These are phyloP conservation scores for Eremothecium sinecaudum DNA, from an alignment of 1,139 yeast genomes.

Conservation along the genomic window DNA sequence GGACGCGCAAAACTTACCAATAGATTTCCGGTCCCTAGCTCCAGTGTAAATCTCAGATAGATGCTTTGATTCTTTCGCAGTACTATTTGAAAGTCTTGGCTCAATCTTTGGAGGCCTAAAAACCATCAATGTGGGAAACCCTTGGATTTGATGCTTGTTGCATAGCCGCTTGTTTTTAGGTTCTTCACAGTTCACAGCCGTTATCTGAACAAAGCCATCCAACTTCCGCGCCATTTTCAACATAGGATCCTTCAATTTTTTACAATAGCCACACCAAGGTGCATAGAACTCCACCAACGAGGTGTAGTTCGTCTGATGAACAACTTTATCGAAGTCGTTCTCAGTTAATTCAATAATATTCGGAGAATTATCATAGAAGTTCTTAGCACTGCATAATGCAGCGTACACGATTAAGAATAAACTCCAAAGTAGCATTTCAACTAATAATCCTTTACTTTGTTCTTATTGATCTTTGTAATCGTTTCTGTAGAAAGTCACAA, in stretches of 20 bases:
- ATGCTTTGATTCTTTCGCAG: slow-evolving; percentile 32
- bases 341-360: slow-evolving; percentile 51
- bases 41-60: slow-evolving; percentile 63
- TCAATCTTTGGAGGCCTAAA: slow-evolving; percentile 71
- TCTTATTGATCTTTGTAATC: no score
- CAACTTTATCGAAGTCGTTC: slow-evolving; percentile 52
- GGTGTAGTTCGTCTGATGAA: slow-evolving; percentile 63
- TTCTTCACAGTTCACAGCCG: slow-evolving; percentile 79
- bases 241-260: slow-evolving; percentile 47
- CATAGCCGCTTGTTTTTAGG: slow-evolving; percentile 60
- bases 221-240: slow-evolving; percentile 55
- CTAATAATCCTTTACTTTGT: no score
- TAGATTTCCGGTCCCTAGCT: slow-evolving; percentile 49
- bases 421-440: no score
- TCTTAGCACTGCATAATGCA: no score
- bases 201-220: slow-evolving; percentile 50
- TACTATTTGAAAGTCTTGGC: slow-evolving; percentile 16
- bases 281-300: slow-evolving; percentile 88
- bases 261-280: slow-evolving; percentile 91
- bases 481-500: no score
- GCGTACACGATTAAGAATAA: no score
- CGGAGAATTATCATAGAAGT: slow-evolving; percentile 38
- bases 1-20: slow-evolving; percentile 49
- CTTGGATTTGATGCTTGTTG: slow-evolving; percentile 53
- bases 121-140: slow-evolving; percentile 74